phyloP scores from a whole-genome alignment of 352 stramenopile species.

The Globisporangium alternatum region DNA sequence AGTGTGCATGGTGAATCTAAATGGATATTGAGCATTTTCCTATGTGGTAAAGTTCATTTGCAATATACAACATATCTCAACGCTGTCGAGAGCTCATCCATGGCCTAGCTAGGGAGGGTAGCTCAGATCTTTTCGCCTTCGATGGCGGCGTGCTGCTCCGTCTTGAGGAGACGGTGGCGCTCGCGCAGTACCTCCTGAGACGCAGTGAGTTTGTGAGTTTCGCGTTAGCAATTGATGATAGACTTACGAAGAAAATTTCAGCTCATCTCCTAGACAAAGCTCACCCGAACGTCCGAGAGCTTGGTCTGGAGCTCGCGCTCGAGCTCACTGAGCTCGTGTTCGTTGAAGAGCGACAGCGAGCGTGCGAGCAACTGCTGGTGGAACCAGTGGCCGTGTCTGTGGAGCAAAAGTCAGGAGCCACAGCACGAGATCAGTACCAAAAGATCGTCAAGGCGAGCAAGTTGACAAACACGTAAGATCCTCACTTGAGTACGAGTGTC shows the following conservation, averaged over 20 bases:
- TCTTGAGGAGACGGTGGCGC: constrained; percentile 16
- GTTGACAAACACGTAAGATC: background rate
- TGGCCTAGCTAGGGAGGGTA: background rate
- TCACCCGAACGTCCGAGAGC: constrained; percentile 36
- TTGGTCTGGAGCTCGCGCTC: constrained; percentile 53
- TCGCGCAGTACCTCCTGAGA: constrained; percentile 27
- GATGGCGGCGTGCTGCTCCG: constrained; percentile 3
- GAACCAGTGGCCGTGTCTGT: constrained; percentile 63
- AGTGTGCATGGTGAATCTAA: background rate
- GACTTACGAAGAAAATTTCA: background rate
- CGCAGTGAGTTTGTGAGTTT: background rate
- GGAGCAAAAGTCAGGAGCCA: background rate
- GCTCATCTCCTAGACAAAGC: background rate
- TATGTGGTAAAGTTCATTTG: background rate
- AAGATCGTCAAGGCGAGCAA: background rate
- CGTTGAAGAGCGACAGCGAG: constrained; percentile 45
- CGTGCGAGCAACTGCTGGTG: constrained; percentile 53
- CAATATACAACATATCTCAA: background rate
- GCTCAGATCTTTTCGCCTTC: background rate
- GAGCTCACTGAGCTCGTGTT: constrained; percentile 41
- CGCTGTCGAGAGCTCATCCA: background rate
- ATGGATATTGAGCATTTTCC: too few species aligned
- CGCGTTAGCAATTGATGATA: background rate
- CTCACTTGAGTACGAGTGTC: constrained; percentile 48
- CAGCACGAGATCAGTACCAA: background rate